phyloP scores from a whole-genome alignment of 495 filamentous ascomycete genomes.

The Aspergillus cavernicola region DNA sequence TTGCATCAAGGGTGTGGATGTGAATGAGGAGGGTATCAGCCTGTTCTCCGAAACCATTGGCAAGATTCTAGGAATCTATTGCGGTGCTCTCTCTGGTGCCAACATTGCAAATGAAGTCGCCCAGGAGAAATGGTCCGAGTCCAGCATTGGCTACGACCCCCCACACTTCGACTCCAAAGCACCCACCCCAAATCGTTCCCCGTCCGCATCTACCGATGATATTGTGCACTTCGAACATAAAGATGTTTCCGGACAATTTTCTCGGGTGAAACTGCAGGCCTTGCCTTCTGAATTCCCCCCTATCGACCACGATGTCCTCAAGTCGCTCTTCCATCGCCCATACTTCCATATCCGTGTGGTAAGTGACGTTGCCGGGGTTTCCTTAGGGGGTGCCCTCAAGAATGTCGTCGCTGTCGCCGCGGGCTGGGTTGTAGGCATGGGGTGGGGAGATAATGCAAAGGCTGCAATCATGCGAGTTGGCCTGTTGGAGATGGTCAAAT shows the following conservation, averaged over 20 bases:
- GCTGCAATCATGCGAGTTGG: conserved; percentile 95
- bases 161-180: conserved; percentile 75
- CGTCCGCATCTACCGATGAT: conserved; percentile 54
- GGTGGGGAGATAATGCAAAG: conserved; percentile 98
- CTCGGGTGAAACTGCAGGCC: conserved; percentile 62
- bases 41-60: conserved; percentile 97
- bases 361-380: conserved; percentile 90
- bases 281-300: conserved; percentile 77
- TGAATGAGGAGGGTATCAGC: conserved; percentile 72
- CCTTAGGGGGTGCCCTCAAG: conserved; percentile 92
- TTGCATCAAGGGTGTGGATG: conserved; percentile 97
- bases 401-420: conserved; percentile 95
- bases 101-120: conserved; percentile 98
- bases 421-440: conserved; percentile 90
- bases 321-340: conserved; percentile 86
- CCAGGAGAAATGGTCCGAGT: conserved; percentile 92
- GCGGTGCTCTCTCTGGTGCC: conserved; percentile 90
- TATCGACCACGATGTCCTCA: conserved; percentile 72
- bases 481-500: conserved; percentile 90
- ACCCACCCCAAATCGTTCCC: conserved; percentile 58
- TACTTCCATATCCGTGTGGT: conserved; percentile 97
- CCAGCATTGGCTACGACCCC: conserved; percentile 93
- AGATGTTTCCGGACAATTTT: conserved; percentile 57
- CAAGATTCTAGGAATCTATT: conserved; percentile 87
- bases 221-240: conserved; percentile 61